phyloP scores from a whole-genome alignment of 2,329 filamentous ascomycete genomes.

The Cladosporium sp. region DNA sequence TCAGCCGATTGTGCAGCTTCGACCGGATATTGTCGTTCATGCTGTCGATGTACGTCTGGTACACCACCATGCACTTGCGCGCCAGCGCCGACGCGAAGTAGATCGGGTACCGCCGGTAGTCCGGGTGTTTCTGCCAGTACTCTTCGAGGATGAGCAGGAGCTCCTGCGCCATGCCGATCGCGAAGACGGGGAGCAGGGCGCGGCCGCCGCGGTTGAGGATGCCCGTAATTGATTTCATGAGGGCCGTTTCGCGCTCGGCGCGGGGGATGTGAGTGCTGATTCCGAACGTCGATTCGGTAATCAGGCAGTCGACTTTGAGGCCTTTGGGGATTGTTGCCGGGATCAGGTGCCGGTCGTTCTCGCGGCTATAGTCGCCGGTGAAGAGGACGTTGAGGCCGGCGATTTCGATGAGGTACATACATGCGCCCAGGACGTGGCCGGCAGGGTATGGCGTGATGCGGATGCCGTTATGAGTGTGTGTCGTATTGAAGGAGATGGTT shows the following conservation, averaged over 20 bases:
- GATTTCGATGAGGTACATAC: slow-evolving; percentile 98
- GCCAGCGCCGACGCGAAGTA: slow-evolving; percentile 97
- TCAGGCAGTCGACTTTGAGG: slow-evolving; percentile 90
- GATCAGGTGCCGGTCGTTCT: slow-evolving; percentile 91
- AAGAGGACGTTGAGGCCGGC: slow-evolving; percentile 95
- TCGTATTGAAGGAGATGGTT: slow-evolving; percentile 96
- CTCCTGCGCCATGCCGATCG: slow-evolving; percentile 88
- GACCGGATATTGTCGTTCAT: slow-evolving; percentile 99
- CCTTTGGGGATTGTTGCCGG: slow-evolving; percentile 84
- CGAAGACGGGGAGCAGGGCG: slow-evolving; percentile 91
- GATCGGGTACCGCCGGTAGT: slow-evolving; percentile 85
- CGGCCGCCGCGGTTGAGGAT: slow-evolving; percentile 88
- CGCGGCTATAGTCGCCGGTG: slow-evolving; percentile 93
- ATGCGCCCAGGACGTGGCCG: slow-evolving; percentile 93
- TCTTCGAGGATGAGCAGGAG: slow-evolving; percentile 91
- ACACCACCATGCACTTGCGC: slow-evolving; percentile 95
- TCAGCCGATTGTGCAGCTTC: slow-evolving; percentile 78
- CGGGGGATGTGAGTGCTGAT: slow-evolving; percentile 90
- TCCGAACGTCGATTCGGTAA: slow-evolving; percentile 95
- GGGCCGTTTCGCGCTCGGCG: slow-evolving; percentile 79
- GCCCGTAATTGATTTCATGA: slow-evolving; percentile 92
- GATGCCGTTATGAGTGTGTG: slow-evolving; percentile 93
- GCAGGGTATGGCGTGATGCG: slow-evolving; percentile 95
- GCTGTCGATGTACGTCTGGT: slow-evolving; percentile 94
- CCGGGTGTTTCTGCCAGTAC: slow-evolving; percentile 86